These are phyloP conservation scores for Esteya vermicola DNA, from an alignment of 2,329 filamentous ascomycete genomes.

Conservation along the genomic window DNA sequence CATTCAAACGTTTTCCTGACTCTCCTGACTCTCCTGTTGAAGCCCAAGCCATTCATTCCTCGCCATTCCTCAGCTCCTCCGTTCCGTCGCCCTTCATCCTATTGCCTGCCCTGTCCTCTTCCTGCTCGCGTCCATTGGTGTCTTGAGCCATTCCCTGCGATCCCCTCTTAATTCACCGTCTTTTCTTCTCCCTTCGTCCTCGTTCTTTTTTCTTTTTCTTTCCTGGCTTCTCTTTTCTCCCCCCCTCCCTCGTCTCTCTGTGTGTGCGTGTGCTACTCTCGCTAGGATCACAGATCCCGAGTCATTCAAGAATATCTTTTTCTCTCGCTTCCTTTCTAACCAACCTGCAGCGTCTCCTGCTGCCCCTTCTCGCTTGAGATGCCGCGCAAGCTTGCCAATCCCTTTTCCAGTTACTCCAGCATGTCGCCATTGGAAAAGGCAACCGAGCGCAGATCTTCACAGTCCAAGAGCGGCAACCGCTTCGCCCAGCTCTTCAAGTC, in stretches of 20 bases:
- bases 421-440: conserved; percentile 33
- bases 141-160: too few species aligned
- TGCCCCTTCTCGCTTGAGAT: conserved; percentile 22
- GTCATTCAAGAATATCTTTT: not conserved
- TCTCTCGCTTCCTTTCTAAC: conserved; percentile 1
- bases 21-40: too few species aligned
- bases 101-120: too few species aligned
- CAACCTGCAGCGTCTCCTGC: not conserved
- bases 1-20: too few species aligned
- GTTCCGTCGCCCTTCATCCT: too few species aligned
- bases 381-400: conserved; percentile 45
- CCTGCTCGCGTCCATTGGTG: too few species aligned
- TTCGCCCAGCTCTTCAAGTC: conserved; percentile 78
- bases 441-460: conserved; percentile 42
- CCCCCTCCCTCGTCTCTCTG: not conserved
- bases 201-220: not conserved
- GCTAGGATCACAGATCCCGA: too few species aligned
- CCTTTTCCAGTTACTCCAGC: conserved; percentile 35
- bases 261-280: not conserved
- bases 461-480: conserved; percentile 54
- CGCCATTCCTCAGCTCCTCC: too few species aligned
- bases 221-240: not conserved
- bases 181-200: not conserved
- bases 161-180: too few species aligned
- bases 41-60: too few species aligned